Conservation (phyloP, 169 alveolate genomes). For the Plasmodium vivax region DNA sequence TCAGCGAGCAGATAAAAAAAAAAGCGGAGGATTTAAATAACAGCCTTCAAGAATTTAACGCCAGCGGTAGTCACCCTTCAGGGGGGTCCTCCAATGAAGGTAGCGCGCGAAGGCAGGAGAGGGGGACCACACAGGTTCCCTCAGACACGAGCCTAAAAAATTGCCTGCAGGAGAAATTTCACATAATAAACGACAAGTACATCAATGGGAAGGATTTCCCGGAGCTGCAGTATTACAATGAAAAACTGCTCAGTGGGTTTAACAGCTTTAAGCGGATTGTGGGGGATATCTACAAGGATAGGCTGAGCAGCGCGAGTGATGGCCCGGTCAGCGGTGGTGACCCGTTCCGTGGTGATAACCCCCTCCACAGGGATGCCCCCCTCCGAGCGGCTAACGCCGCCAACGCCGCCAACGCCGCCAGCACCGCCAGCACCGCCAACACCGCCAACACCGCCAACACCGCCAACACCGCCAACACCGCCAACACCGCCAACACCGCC, state of each 20-base stretch:
- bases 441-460: too few species aligned
- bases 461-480: too few species aligned
- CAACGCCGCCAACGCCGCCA: too few species aligned
- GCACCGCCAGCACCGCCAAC: too few species aligned
- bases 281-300: constrained; percentile 63
- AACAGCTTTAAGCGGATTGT: constrained; percentile 61
- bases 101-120: background rate
- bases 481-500: too few species aligned
- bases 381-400: too few species aligned
- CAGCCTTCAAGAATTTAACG: constrained; percentile 51
- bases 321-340: too few species aligned
- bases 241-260: constrained; percentile 49
- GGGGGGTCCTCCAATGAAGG: background rate
- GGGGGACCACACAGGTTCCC: background rate
- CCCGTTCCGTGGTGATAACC: too few species aligned
- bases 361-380: background rate
- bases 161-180: constrained; percentile 48
- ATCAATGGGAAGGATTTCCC: constrained; percentile 20
- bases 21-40: constrained; percentile 70
- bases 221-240: constrained; percentile 63
- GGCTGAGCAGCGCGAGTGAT: background rate
- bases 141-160: background rate
- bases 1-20: constrained; percentile 67
- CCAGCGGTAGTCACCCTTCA: background rate
- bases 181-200: constrained; percentile 43